Evolutionary conservation across 371 early-diverging fungal species (phyloP), one percentile per base, ranked within the genome.

Genomic region (Lichtheimia ramosa): DNA sequence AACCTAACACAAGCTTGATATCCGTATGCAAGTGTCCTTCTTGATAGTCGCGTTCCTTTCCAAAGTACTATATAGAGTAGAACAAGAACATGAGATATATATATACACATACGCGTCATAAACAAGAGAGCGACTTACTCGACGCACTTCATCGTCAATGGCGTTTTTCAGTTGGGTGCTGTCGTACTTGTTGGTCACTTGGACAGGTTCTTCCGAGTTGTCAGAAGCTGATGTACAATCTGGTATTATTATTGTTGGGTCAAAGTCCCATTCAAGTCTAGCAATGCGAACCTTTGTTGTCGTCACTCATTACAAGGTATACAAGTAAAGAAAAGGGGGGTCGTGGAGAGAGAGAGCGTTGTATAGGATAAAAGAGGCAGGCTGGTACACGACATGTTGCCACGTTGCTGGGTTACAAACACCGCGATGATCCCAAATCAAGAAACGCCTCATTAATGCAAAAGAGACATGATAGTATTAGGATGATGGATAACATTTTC

Each of bases 141-240:
- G 58, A 25, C 62, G 48, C 23, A 79, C 41, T 58, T 79, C 72
- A 60, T 79, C 80, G 62, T 79, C 80, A 40, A 76, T 61, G 10
- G 75, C 68, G 54, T 74, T 66, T 34, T 74, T 79, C 18, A 76
- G 39, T 58, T 76, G 68, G 24, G 71, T 76, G 8, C 51, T 54
- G 51, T 76, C 73, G 25, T 69, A 74, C 46, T 70, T 70, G 51
- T 73, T 74, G 48, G 60, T 59, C 48, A 76, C 64, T 51, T 73
- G 59, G 13, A 76, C 67, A 16, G 73, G 70, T 41, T 66, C 67
- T 62, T 43, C 51, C 21, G 18, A 10, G 42, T 48, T 48, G 16
- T 43, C 24, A 25, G 39, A 8, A 16, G 15, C 24, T 51, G 51
- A 51, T 24, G 18, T 8, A 10, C 10, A 34, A 21, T 18, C 21